Base-by-base conservation (phyloP, 2,329 filamentous ascomycete genomes). In the Magnaporthiopsis poae region DNA sequence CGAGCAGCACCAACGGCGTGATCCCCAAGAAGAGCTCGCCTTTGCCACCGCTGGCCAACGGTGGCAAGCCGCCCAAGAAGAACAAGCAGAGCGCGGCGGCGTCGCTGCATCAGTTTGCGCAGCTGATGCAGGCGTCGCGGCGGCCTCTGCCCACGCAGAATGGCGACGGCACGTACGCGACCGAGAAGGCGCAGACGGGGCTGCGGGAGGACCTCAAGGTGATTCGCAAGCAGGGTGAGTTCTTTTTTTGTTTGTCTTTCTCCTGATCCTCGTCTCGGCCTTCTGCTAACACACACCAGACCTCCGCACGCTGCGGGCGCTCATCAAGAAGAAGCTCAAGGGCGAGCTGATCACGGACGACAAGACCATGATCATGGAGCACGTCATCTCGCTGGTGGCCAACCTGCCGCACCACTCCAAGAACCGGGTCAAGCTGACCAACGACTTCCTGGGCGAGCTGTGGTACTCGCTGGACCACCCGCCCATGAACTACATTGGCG, bases 341-440 rank as follows among this genome's bases (percentile, higher is more conserved):
- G 87, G 89, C 0, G 82, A 83, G 67, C 80, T 85, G 63, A 80
- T 88, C 13, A 76, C 86, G 5, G 88, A 94, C 71, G 91, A 94
- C 78, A 90, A 89, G 77, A 90, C 87, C 1, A 90, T 91, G 81
- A 79, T 91, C 61, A 90, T 92, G 86, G 90, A 92, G 75, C 81
- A 85, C 9, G 82, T 89, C 5, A 91, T 92, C 68, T 84, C 88
- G 78, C 80, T 92, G 21, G 88, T 91, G 5, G 82, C 87, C 15
- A 84, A 83, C 39, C 79, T 92, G 46, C 88, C 88, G 0, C 77
- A 82, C 64, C 79, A 83, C 66, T 91, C 89, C 1, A 84, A 84
- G 71, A 81, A 83, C 33, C 82, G 89, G 12, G 79, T 82, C 60
- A 78, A 86, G 65, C 78, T 92, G 63, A 91, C 89, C 11, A 87